These are phyloP conservation scores for Fusarium acutatum DNA, from an alignment of 2,329 filamentous ascomycete genomes.

Conservation along the genomic window DNA sequence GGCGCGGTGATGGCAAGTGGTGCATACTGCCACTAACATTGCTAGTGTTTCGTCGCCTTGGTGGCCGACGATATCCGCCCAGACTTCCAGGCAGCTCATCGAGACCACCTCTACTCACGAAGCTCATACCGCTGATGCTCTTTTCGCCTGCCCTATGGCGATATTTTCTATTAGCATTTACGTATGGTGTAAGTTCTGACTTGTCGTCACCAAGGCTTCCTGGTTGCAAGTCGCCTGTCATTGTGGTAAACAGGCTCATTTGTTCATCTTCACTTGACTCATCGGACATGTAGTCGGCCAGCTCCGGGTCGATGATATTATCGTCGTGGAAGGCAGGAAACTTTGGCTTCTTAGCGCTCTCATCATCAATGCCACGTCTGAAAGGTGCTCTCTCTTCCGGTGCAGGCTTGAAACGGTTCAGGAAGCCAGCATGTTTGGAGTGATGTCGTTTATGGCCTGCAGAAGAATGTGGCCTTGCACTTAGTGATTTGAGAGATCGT, in stretches of 20 bases:
- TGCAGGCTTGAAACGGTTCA: constrained; percentile 76
- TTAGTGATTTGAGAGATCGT: constrained; percentile 81
- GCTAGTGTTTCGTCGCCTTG: constrained; percentile 83
- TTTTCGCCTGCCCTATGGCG: constrained; percentile 79
- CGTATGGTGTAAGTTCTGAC: constrained; percentile 74
- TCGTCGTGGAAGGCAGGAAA: constrained; percentile 97
- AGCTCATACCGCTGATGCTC: constrained; percentile 75
- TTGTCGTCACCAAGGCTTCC: constrained; percentile 79
- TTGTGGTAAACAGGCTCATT: constrained; percentile 81
- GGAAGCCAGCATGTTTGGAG: constrained; percentile 82
- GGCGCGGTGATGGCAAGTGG: constrained; percentile 77
- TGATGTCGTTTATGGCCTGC: constrained; percentile 82
- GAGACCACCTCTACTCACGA: constrained; percentile 69
- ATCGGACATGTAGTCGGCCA: constrained; percentile 95
- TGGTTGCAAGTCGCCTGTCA: constrained; percentile 72
- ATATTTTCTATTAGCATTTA: constrained; percentile 79
- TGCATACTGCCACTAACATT: constrained; percentile 76
- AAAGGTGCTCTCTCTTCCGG: constrained; percentile 89
- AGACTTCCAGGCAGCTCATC: constrained; percentile 70
- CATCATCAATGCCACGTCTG: constrained; percentile 74
- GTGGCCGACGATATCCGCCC: constrained; percentile 67
- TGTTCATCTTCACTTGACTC: constrained; percentile 94
- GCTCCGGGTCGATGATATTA: constrained; percentile 96
- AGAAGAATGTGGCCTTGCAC: constrained; percentile 78
- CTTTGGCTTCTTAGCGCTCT: constrained; percentile 69